Evolutionary conservation across 495 filamentous ascomycete species (phyloP).

Genomic region (Penicillium dipodomyicola): DNA sequence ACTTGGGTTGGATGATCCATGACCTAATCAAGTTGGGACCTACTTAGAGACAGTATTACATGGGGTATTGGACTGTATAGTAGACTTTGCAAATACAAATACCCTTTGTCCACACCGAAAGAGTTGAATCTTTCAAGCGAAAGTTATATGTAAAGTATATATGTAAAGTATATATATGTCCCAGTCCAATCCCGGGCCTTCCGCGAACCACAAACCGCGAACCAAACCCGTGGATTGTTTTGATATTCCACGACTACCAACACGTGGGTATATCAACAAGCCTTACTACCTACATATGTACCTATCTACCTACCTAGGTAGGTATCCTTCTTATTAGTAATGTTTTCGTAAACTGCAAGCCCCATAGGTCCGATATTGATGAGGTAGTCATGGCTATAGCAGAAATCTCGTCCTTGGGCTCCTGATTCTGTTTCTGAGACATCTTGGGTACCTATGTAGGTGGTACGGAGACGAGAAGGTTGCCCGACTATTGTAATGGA

Average conservation of each 20-base stretch:
- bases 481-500: background rate
- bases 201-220: background rate
- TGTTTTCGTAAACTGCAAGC: background rate
- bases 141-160: no score
- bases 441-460: background rate
- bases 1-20: background rate
- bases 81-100: background rate
- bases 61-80: background rate
- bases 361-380: background rate
- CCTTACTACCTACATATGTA: no score
- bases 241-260: background rate
- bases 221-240: background rate
- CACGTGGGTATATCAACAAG: no score
- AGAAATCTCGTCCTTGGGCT: background rate
- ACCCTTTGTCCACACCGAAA: background rate
- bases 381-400: background rate
- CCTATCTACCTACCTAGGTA: no score
- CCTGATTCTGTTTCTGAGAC: background rate
- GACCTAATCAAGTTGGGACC: background rate
- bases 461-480: background rate
- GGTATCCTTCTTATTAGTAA: background rate
- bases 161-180: no score
- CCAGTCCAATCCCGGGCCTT: no score
- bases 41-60: background rate
- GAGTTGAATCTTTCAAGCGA: background rate